Conservation (phyloP, 148 eudicot genomes). For the Chenopodium suecicum region DNA sequence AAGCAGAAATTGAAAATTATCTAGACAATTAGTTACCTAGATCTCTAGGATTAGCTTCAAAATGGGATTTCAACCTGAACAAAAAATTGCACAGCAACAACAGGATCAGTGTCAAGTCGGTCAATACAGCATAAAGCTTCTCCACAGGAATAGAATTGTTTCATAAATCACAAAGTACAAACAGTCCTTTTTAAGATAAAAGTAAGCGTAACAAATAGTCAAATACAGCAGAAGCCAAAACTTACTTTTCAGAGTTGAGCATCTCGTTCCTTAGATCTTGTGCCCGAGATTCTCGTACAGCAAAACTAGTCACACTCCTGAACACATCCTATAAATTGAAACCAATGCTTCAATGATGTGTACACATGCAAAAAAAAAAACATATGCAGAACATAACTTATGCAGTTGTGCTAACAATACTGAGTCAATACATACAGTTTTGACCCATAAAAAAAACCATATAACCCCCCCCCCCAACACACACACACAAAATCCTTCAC, state of each 20-base stretch:
- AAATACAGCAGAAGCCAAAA: neutral
- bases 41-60: slow-evolving; percentile 81
- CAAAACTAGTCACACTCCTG: slow-evolving; percentile 84
- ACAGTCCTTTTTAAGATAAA: no score
- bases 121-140: no score
- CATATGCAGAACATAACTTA: neutral
- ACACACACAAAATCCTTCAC: no score
- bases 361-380: neutral
- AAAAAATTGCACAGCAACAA: neutral
- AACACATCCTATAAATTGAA: slow-evolving; percentile 64
- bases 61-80: slow-evolving; percentile 79
- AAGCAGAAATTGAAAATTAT: neutral
- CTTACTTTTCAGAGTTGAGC: slow-evolving; percentile 88
- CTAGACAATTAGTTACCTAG: slow-evolving; percentile 49
- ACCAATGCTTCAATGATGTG: neutral
- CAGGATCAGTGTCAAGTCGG: neutral
- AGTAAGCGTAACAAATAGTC: neutral
- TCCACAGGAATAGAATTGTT: neutral
- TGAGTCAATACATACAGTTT: neutral
- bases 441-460: neutral
- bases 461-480: neutral
- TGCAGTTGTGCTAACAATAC: neutral
- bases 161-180: no score
- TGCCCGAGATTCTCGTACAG: slow-evolving; percentile 88
- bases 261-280: slow-evolving; percentile 89